phyloP scores from a whole-genome alignment of 257 asterid genomes.

The Forsythia suspensa region DNA sequence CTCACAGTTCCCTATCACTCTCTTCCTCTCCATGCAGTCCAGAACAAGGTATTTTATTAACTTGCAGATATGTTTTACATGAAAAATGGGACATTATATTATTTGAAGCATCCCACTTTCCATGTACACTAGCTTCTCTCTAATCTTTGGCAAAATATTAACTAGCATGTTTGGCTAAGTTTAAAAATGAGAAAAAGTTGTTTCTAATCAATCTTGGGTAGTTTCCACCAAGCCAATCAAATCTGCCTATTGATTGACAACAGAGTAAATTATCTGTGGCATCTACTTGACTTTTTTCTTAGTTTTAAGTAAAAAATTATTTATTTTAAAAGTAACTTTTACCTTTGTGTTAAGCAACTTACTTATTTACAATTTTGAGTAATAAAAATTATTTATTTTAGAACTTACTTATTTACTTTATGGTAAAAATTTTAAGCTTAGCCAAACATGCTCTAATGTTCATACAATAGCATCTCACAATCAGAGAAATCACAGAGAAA shows the following conservation, averaged over 20 bases:
- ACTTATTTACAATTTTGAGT: background rate
- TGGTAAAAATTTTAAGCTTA: background rate
- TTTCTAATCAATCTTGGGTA: background rate
- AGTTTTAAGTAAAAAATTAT: too few relatives aligned
- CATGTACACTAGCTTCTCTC: background rate
- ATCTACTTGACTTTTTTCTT: background rate
- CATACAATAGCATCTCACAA: background rate
- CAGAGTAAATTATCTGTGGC: background rate
- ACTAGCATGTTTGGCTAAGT: background rate
- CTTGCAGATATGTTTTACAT: background rate
- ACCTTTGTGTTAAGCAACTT: background rate
- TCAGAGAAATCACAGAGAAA: background rate
- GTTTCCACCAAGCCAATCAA: background rate
- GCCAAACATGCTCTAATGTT: background rate
- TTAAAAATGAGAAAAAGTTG: background rate
- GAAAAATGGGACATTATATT: background rate
- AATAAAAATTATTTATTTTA: background rate
- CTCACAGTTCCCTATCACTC: slow-evolving; percentile 12
- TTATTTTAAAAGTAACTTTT: background rate
- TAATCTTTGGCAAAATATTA: background rate
- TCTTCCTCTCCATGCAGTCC: slow-evolving; percentile 23
- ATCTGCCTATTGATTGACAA: background rate
- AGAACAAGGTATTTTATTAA: slow-evolving; percentile 17
- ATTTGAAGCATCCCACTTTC: background rate
- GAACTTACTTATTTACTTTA: background rate